phyloP scores from a whole-genome alignment of 2,329 filamentous ascomycete genomes.

The Pseudohalonectria lignicola region DNA sequence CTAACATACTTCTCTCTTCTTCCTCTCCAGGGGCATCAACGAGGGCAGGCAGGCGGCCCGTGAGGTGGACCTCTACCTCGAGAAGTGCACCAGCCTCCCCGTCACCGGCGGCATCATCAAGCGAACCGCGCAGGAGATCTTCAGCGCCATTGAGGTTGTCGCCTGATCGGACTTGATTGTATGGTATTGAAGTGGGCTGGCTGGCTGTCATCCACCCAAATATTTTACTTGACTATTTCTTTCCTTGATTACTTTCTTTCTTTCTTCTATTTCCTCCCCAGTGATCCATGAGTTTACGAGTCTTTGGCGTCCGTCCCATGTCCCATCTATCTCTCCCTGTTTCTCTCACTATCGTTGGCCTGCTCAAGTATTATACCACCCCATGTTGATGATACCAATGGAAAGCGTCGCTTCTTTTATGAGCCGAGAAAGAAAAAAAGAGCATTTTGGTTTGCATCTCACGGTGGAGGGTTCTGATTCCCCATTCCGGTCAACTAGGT shows the following conservation, averaged over 20 bases:
- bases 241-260: neutral
- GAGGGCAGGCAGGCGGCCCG: conserved; percentile 88
- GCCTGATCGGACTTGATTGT: conserved; percentile 2
- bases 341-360: too few species aligned
- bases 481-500: too few species aligned
- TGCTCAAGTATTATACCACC: too few species aligned
- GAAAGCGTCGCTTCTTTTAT: neutral
- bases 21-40: conserved; percentile 73
- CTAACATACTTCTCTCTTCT: conserved; percentile 22
- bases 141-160: conserved; percentile 23
- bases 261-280: neutral
- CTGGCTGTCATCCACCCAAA: neutral
- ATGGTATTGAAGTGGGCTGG: conserved; percentile 4
- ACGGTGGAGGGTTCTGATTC: too few species aligned
- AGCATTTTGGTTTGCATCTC: too few species aligned
- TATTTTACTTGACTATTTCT: neutral
- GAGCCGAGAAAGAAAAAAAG: too few species aligned
- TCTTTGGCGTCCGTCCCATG: too few species aligned
- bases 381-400: conserved; percentile 2
- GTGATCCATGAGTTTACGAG: too few species aligned
- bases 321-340: too few species aligned
- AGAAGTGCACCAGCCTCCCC: conserved; percentile 67
- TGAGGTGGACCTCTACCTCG: conserved; percentile 82
- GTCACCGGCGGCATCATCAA: conserved; percentile 91
- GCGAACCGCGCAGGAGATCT: conserved; percentile 62